These are phyloP conservation scores for bread wheat (Triticum aestivum) DNA, from an alignment of 176 grass and related monocot species.

Conservation along the genomic window IWGSC_CS_RefSeq_v2.1 NC_057802.1:312657394-312657893, in stretches of 20 bases:
- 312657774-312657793: conserved; percentile 66
- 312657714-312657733: conserved; percentile 64
- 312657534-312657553: conserved; percentile 47
- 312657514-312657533: conserved; percentile 52
- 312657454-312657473: conserved; percentile 47
- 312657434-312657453: conserved; percentile 46
- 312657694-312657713: conserved; percentile 81
- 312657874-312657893: conserved; percentile 73
- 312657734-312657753: conserved; percentile 64
- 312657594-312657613: conserved; percentile 72
- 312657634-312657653: conserved; percentile 47
- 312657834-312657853: conserved; percentile 74
- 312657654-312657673: conserved; percentile 54
- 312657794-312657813: conserved; percentile 63
- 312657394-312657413: conserved; percentile 55
- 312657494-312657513: conserved; percentile 89
- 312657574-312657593: conserved; percentile 68
- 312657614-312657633: conserved; percentile 42
- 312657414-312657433: conserved; percentile 59
- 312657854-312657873: conserved; percentile 76
- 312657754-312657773: conserved; percentile 63
- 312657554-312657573: conserved; percentile 59
- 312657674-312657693: conserved; percentile 74
- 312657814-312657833: conserved; percentile 74
- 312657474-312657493: conserved; percentile 63